Percentiles rank a stretch among this genome's conserved stretches.
These are phyloP conservation scores for Aspergillus sp. DNA, from an alignment of 2,329 filamentous ascomycete genomes.

Conservation along the genomic window DNA sequence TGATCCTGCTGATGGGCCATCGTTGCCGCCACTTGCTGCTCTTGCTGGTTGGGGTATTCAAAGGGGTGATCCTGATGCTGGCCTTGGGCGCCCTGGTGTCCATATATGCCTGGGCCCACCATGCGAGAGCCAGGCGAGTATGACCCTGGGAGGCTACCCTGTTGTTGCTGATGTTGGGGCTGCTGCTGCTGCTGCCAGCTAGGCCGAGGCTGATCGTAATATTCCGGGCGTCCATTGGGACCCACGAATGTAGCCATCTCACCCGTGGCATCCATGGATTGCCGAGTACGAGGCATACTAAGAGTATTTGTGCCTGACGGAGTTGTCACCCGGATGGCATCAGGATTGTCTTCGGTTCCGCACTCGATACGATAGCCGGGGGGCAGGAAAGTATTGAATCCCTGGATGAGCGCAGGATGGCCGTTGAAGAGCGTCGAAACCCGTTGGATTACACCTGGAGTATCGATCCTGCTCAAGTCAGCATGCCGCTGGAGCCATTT, in stretches of 20 bases:
- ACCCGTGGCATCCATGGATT: constrained; percentile 24
- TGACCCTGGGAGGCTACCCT: constrained; percentile 23
- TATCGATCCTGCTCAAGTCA: constrained; percentile 61
- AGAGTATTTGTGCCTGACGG: constrained; percentile 95
- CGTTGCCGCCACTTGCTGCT: constrained; percentile 39
- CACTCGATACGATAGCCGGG: constrained; percentile 96
- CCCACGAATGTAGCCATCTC: constrained; percentile 24
- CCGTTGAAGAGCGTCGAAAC: constrained; percentile 94
- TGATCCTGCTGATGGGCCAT: constrained; percentile 55
- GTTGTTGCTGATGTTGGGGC: constrained; percentile 22
- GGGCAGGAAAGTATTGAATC: constrained; percentile 95
- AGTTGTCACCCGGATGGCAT: constrained; percentile 92
- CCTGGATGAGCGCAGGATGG: constrained; percentile 89
- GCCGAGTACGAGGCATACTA: constrained; percentile 52
- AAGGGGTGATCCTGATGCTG: constrained; percentile 36
- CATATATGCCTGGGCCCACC: constrained; percentile 26
- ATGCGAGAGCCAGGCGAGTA: constrained; percentile 34
- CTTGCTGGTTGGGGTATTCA: constrained; percentile 34
- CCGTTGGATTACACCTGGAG: constrained; percentile 90
- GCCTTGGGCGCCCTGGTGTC: constrained; percentile 25
- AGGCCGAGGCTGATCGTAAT: constrained; percentile 31
- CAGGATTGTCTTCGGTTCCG: constrained; percentile 84
- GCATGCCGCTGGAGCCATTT: constrained; percentile 2
- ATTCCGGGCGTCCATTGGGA: constrained; percentile 27
- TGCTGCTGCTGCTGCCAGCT: constrained; percentile 37